These are phyloP conservation scores for Fusarium odoratissimum DNA, from an alignment of 2,329 filamentous ascomycete species.

Conservation along the genomic window DNA sequence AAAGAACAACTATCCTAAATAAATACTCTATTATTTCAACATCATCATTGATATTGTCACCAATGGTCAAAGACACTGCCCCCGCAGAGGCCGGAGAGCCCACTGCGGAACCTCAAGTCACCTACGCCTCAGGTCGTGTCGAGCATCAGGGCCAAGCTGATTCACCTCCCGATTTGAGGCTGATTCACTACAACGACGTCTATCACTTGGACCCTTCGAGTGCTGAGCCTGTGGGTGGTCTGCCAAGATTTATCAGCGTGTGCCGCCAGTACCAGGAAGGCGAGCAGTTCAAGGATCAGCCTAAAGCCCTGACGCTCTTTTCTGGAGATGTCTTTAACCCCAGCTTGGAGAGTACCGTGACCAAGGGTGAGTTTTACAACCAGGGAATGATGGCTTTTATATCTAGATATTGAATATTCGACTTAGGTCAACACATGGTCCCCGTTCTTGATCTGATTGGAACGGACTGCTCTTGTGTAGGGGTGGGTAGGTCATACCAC, in stretches of 20 bases:
- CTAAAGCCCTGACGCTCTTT: slow-evolving; percentile 81
- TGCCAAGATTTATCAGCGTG: slow-evolving; percentile 82
- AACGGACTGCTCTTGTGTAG: slow-evolving; percentile 84
- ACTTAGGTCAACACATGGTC: slow-evolving; percentile 82
- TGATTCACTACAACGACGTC: slow-evolving; percentile 93
- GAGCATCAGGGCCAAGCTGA: slow-evolving; percentile 26
- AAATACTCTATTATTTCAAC: neutral
- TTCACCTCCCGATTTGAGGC: slow-evolving; percentile 73
- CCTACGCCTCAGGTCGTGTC: slow-evolving; percentile 42
- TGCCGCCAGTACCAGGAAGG: slow-evolving; percentile 78
- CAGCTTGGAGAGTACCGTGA: slow-evolving; percentile 87
- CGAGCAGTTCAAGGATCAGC: slow-evolving; percentile 69
- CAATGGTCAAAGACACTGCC: slow-evolving; percentile 36
- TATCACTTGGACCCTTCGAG: slow-evolving; percentile 85
- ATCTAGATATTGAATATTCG: neutral
- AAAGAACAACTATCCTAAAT: neutral
- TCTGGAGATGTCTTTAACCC: slow-evolving; percentile 95
- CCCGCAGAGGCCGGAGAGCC: slow-evolving; percentile 24
- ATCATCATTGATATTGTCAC: neutral
- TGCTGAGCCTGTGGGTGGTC: slow-evolving; percentile 84
- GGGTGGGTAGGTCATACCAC: slow-evolving; percentile 64
- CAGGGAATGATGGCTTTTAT: neutral
- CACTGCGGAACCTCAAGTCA: slow-evolving; percentile 46
- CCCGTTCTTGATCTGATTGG: slow-evolving; percentile 82
- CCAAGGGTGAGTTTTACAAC: slow-evolving; percentile 71